Conservation (phyloP, 2,329 filamentous ascomycete genomes). For the Paracamarosporium sp. region DNA sequence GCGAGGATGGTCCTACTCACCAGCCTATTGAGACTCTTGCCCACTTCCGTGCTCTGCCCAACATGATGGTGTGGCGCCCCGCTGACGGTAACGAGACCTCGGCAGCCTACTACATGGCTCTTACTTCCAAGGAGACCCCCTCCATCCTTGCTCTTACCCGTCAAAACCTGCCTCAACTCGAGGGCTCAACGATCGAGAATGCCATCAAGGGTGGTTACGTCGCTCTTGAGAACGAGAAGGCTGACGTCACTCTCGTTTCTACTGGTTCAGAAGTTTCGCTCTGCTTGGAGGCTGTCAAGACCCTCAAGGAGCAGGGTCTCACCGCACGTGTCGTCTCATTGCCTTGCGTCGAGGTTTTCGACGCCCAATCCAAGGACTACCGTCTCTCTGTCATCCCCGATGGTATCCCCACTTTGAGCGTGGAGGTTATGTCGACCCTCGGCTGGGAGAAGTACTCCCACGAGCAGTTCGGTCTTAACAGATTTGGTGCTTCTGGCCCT, state of each 20-base stretch:
- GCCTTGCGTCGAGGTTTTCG: conserved; percentile 97
- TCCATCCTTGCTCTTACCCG: conserved; percentile 94
- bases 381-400: conserved; percentile 90
- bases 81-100: conserved; percentile 98
- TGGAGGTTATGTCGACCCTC: conserved; percentile 96
- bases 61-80: conserved; percentile 99
- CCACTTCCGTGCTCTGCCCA: conserved; percentile 98
- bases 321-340: conserved; percentile 92
- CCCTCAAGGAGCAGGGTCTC: conserved; percentile 84
- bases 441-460: conserved; percentile 99
- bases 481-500: conserved; percentile 95
- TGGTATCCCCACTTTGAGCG: conserved; percentile 88
- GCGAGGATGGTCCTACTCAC: conserved; percentile 97
- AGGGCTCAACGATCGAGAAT: conserved; percentile 88
- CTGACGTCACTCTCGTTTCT: conserved; percentile 86
- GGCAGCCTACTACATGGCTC: conserved; percentile 93
- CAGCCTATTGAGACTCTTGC: conserved; percentile 98
- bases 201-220: conserved; percentile 96
- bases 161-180: conserved; percentile 97
- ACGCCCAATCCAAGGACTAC: conserved; percentile 93
- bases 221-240: conserved; percentile 81
- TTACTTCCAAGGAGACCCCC: conserved; percentile 89
- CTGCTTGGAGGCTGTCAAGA: conserved; percentile 90
- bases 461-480: conserved; percentile 99
- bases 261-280: conserved; percentile 97